Base-by-base conservation (phyloP, 345 rosid species). In the Gossypium ekmanianum region DNA sequence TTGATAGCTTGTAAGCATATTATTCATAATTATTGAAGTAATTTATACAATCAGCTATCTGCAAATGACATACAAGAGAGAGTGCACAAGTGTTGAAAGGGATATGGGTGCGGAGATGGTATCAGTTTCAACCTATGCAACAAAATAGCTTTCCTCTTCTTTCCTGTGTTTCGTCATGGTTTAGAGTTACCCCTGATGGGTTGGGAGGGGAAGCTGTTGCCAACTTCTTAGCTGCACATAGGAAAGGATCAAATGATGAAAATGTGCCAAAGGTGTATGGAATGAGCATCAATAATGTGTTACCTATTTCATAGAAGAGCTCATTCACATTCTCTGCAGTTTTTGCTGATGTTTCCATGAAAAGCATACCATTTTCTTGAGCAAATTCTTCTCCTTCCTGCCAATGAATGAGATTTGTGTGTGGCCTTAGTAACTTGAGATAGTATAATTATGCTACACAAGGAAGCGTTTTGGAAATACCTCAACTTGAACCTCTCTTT, bases 251-350 rank as follows among this genome's bases (percentile, higher is more conserved):
- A 47, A 68, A 29, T 22, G 7, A 57, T 24, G 1, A 2, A 14
- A 45, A 29, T 45, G 34, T 55, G 3, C 0, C 41, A 34, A 34
- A 5, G 41, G 20, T 18, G 17, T 27, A 24, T 41, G 44, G 54
- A 57, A 55, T 17, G 29, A 27, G 29, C 22, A 34, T 34, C 41
- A 34, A 34, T 5, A 34, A 34, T 5, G 41, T 34, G 41, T 34
- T 85, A 91, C 96, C 92, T 81, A 89, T 89, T 74, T 91, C 92
- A 52, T 83, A 82, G 78, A 89, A 89, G 55, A 91, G 93, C 78
- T 91, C 92, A n/a, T 89, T 88, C 61, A 85, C 87, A 64, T 88
- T 87, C 57, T 86, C 87, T 12, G 91, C 88, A 16, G 87, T 83
- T 81, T 89, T 89, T 13, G 96, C 93, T 1, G 96, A 91, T 55